Base-by-base conservation (phyloP, 2,329 filamentous ascomycete species). In the Paradendryphiella salina region DNA sequence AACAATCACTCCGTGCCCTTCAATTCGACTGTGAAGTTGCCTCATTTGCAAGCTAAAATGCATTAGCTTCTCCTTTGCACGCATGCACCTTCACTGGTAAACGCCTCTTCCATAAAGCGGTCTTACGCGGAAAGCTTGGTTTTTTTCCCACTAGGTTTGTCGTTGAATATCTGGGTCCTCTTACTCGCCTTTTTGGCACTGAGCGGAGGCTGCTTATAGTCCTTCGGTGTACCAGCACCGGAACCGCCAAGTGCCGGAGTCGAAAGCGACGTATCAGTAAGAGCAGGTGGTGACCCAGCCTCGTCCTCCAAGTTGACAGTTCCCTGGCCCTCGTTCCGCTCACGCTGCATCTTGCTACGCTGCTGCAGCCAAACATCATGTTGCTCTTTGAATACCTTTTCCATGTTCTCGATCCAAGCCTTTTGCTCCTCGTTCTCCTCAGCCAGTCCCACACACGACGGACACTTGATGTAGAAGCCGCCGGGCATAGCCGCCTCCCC, bases 401-500 rank as follows among this genome's bases (percentile, higher is more conserved):
- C 65, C 47, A 58, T 59, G 1, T 51, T 54, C 23, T 54, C 33
- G 15, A 64, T 38, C 69, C 69, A 73, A 9, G 54, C 45, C 23
- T 50, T 60, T 23, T 61, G 56, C 8, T 60, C 57, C 20, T 61
- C 44, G 28, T 61, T 56, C 11, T 65, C 57, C 3, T 58, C 46
- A 2, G 42, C 48, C 0, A 34, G 5, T 2, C 65, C 54, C 1
- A 62, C 46, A 52, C 81, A 84, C 10, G 58, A 55, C 0, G 72
- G 69, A 54, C 81, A 85, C 33, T 79, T 75, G 46, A 85, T 73
- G 57, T 79, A 84, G 65, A 78, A 84, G 0, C 78, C 79, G 21
- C 79, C 75, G 0, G 61, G 51, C 2, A 71, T 67, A 3, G 72
- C 65, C 0, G 63, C 65, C 47, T 79, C 81, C 0, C 73, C 75